Conservation (phyloP, 2,329 filamentous ascomycete genomes). For the Arthrobotrys sphaeroides region DNA sequence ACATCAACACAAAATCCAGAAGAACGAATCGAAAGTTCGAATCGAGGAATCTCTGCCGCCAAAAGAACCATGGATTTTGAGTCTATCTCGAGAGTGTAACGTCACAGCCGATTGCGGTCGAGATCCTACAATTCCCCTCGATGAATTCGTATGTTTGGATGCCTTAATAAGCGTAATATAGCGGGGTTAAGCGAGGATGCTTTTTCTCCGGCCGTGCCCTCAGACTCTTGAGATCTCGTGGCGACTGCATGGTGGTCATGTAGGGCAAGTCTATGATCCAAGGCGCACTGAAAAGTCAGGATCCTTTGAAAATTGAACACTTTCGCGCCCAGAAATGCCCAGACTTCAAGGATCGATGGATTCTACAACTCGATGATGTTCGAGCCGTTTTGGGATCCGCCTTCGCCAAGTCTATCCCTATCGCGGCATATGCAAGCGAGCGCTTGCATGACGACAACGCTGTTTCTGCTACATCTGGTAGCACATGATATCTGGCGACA, state of each 20-base stretch:
- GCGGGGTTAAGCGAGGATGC: not conserved
- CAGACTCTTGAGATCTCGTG: not conserved
- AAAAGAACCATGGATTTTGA: not conserved
- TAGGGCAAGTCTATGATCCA: not conserved
- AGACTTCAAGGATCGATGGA: slow-evolving; percentile 4
- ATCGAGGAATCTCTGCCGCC: not conserved
- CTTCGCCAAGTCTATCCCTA: slow-evolving; percentile 17
- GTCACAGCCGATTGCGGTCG: no score
- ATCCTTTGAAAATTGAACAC: not conserved
- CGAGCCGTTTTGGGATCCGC: slow-evolving; percentile 10
- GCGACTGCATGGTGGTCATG: not conserved
- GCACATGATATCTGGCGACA: slow-evolving; percentile 3
- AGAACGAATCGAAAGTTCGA: no score
- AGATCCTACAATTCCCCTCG: not conserved
- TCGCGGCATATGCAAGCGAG: slow-evolving; percentile 13
- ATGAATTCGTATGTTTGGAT: not conserved
- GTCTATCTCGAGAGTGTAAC: not conserved
- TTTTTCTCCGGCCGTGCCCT: not conserved
- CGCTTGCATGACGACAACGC: slow-evolving; percentile 22
- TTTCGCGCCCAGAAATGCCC: not conserved
- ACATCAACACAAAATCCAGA: slow-evolving; percentile 1
- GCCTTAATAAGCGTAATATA: not conserved
- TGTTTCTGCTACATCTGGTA: not conserved
- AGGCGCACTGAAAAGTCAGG: not conserved
- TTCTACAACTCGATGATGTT: slow-evolving; percentile 38